These are phyloP conservation scores for Przewalskia tangutica DNA, from an alignment of 257 asterid genomes.

Conservation along the genomic window DNA sequence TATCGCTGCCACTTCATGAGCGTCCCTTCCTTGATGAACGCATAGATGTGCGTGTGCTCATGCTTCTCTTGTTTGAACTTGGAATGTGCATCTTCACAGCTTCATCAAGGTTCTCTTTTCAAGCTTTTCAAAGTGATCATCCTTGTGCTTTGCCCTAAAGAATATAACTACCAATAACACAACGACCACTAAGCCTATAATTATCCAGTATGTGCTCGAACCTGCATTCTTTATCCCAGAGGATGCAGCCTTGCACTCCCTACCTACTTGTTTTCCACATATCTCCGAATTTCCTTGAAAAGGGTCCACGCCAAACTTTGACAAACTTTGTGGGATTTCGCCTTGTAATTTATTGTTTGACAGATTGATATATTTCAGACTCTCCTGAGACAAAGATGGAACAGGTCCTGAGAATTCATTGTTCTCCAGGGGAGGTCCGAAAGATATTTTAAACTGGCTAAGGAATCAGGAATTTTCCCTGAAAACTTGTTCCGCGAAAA, in stretches of 20 bases:
- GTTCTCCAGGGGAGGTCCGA: constrained; percentile 29
- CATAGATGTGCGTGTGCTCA: constrained; percentile 13
- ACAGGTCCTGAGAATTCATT: constrained; percentile 59
- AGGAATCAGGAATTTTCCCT: constrained; percentile 50
- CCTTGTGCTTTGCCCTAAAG: constrained; percentile 32
- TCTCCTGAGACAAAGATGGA: constrained; percentile 33
- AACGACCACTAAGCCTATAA: constrained; percentile 42
- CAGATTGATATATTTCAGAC: constrained; percentile 27
- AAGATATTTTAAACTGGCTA: constrained; percentile 20
- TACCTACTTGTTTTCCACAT: constrained; percentile 45
- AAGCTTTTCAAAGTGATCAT: constrained; percentile 26
- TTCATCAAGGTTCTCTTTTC: constrained; percentile 44
- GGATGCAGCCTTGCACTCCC: constrained; percentile 17
- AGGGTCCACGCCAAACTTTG: constrained; percentile 31
- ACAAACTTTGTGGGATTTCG: constrained; percentile 44
- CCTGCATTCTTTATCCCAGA: constrained; percentile 9
- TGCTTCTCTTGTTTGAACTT: constrained; percentile 18
- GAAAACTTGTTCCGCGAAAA: constrained; percentile 43
- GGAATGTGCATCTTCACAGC: constrained; percentile 33
- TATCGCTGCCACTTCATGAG: constrained; percentile 11
- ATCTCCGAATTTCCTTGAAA: constrained; percentile 47
- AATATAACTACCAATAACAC: constrained; percentile 42
- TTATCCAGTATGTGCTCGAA: constrained; percentile 40
- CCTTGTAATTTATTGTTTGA: constrained; percentile 60
- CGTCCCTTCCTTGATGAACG: constrained; percentile 32